Base-by-base conservation (phyloP, 176 grass and related monocot species). In the Avena eriantha region DNA sequence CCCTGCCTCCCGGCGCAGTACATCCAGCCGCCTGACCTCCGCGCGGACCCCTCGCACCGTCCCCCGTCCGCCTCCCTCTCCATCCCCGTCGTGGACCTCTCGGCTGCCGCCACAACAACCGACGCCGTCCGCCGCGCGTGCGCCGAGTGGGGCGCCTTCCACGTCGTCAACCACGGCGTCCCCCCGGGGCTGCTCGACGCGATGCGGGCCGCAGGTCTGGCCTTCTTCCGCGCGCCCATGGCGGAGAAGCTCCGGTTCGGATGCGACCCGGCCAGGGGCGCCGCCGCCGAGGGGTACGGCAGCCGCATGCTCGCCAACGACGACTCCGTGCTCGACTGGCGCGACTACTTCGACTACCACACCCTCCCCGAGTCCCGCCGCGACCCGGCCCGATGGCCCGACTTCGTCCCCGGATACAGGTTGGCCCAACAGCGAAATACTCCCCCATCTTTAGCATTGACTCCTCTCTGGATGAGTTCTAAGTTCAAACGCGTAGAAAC, bases 321-420 rank as follows among this genome's bases (percentile, higher is more conserved):
- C 45, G 94, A 94, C 36, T 89, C 93, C 8, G 92, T 96, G 76
- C 92, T 96, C 60, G 97, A 98, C 79, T 98, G 94, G 97, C 93
- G 94, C 65, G 94, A 98, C 83, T 98, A 94, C 81, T 96, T 98
- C 69, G 93, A 98, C 71, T 94, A 98, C 77, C 97, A 98, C 89
- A 91, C 92, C 3, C 87, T 98, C 43, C 97, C 94, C 7, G 92
- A 93, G 71, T 87, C 90, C 55, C 87, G 97, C 29, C 89, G 97
- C 36, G 73, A 98, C 82, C 92, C 93, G 21, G 15, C 59, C 66
- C 87, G 83, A 39, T 98, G 93, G 97, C 97, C 97, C 19, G 89
- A 94, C 77, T 96, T 96, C 57, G 80, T 95, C 66, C 82, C 90
- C 7, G 87, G 88, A 58, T 98, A 98, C 88, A 96, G 96, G 96